Conservation (phyloP, 2,329 filamentous ascomycete genomes). For the Cercospora zeina region DNA sequence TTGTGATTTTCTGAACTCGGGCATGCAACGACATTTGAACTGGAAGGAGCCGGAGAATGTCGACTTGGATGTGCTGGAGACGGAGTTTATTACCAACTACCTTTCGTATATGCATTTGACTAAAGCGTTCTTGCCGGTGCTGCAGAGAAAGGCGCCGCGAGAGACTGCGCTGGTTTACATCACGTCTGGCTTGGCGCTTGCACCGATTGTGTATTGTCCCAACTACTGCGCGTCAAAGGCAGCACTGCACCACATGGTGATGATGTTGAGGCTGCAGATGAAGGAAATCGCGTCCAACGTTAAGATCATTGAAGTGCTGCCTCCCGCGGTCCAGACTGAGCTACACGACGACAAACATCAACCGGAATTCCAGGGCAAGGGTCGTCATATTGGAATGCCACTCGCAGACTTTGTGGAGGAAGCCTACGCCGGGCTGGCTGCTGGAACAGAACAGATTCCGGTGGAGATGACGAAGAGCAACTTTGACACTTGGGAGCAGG, state of each 20-base stretch:
- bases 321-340: constrained; percentile 59
- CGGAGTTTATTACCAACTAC: constrained; percentile 50
- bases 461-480: constrained; percentile 51
- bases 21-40: constrained; percentile 54
- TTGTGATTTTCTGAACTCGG: constrained; percentile 55
- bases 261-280: constrained; percentile 55
- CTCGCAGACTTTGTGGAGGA: constrained; percentile 54
- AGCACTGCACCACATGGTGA: constrained; percentile 56
- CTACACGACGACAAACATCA: constrained; percentile 58
- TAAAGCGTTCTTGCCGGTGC: constrained; percentile 52
- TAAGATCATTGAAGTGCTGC: constrained; percentile 58
- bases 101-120: constrained; percentile 52
- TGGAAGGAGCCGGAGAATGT: constrained; percentile 55
- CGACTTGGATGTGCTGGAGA: constrained; percentile 39
- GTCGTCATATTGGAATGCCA: constrained; percentile 55
- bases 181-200: constrained; percentile 53
- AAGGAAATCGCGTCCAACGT: constrained; percentile 49
- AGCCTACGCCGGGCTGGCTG: constrained; percentile 49
- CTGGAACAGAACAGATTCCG: constrained; percentile 55
- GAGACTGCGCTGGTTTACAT: constrained; percentile 51
- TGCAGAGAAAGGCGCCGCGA: constrained; percentile 47
- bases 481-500: constrained; percentile 48
- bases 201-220: constrained; percentile 50
- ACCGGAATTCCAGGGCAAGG: constrained; percentile 50
- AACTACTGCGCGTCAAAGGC: constrained; percentile 60